phyloP scores from a whole-genome alignment of 495 filamentous ascomycete species.

The Clohesyomyces aquaticus region DNA sequence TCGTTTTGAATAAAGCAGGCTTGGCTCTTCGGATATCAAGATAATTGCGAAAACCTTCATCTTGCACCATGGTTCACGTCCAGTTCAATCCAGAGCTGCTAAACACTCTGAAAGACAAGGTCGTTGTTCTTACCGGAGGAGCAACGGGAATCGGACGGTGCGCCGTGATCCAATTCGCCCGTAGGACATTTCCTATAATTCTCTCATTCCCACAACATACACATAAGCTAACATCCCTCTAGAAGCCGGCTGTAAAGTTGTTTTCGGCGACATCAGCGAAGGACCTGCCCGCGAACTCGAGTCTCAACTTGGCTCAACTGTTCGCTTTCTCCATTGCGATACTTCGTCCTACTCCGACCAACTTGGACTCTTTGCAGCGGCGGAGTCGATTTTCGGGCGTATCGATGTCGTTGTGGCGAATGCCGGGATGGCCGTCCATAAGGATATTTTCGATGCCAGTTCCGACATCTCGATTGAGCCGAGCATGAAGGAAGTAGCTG shows the following conservation, averaged over 20 bases:
- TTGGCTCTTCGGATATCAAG: neutral
- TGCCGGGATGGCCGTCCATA: conserved; percentile 45
- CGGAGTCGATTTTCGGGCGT: conserved; percentile 37
- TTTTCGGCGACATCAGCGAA: conserved; percentile 48
- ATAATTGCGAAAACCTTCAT: neutral
- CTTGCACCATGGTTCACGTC: conserved; percentile 26
- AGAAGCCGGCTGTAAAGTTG: conserved; percentile 47
- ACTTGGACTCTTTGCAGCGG: conserved; percentile 42
- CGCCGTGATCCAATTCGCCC: conserved; percentile 44
- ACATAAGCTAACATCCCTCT: neutral
- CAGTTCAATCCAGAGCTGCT: conserved; percentile 30
- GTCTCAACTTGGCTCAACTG: conserved; percentile 36
- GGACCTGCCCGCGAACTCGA: conserved; percentile 35
- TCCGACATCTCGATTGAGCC: conserved; percentile 43
- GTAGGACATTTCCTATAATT: conserved; percentile 26
- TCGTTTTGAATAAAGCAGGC: too few species aligned
- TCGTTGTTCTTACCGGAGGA: conserved; percentile 49
- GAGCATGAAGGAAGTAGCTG: conserved; percentile 45
- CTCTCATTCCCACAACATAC: neutral
- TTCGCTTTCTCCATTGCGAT: conserved; percentile 46
- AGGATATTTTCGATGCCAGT: conserved; percentile 43
- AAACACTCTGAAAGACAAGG: conserved; percentile 41
- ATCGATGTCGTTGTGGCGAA: conserved; percentile 48
- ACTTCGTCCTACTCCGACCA: conserved; percentile 47
- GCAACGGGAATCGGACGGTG: conserved; percentile 49